Conservation (phyloP, 2,329 filamentous ascomycete species). For the Fusarium solani-melongenae region DNA sequence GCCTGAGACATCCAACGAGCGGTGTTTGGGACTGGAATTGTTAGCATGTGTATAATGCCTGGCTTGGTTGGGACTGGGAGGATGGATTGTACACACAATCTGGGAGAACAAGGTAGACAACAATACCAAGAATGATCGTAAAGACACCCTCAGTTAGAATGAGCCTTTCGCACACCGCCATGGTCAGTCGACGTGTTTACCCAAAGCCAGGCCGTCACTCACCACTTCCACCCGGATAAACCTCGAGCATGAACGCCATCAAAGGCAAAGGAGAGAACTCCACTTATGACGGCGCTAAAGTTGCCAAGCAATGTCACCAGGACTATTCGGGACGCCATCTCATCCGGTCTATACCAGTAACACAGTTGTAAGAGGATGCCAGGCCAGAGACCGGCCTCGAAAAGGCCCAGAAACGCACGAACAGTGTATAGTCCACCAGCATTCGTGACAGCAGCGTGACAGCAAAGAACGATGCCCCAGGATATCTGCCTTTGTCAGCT, state of each 20-base stretch:
- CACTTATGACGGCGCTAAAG: slow-evolving; percentile 53
- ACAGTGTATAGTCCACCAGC: not conserved
- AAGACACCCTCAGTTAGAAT: not conserved
- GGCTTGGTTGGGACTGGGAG: not conserved
- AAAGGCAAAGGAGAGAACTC: slow-evolving; percentile 57
- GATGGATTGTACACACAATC: slow-evolving; percentile 2
- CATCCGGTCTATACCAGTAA: slow-evolving; percentile 61
- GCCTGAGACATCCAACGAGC: slow-evolving; percentile 58
- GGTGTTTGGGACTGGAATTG: slow-evolving; percentile 52
- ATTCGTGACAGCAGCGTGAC: not conserved
- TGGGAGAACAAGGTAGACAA: not conserved
- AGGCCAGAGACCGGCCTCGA: slow-evolving; percentile 55
- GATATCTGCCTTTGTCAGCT: not conserved
- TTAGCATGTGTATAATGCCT: slow-evolving; percentile 29
- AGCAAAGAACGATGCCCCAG: slow-evolving; percentile 3
- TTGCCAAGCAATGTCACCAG: slow-evolving; percentile 46
- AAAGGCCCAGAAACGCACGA: slow-evolving; percentile 8
- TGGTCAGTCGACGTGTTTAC: not conserved
- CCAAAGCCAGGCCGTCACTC: not conserved
- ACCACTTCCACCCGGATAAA: slow-evolving; percentile 47
- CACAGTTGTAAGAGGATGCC: slow-evolving; percentile 57
- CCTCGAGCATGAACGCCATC: slow-evolving; percentile 48
- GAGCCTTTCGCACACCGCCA: not conserved
- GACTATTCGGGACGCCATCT: slow-evolving; percentile 46
- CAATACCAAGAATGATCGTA: not conserved